Evolutionary conservation across 345 rosid species (phyloP), one percentile per base, ranked within the genome.

Genomic region (Eutrema heterophyllum): DNA sequence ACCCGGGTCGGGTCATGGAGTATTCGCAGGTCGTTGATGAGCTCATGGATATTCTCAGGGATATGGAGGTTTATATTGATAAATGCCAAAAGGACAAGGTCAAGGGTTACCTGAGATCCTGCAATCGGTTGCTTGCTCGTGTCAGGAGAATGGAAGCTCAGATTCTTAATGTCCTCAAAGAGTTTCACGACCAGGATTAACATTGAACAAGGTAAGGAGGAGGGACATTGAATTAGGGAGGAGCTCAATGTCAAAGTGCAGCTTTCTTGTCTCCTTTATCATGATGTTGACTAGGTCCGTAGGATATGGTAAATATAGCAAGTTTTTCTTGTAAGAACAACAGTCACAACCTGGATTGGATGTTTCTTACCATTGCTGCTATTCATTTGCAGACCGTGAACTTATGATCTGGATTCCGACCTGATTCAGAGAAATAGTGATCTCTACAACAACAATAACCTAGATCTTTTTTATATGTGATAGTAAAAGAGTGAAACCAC

Each of bases 81-180:
- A 35, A 64, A 12, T 77, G 80, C 67, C 41, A 77, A 12, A 71
- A 33, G 63, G 72, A 65, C 0, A 77, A 71, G 13, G 72, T 71
- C 0, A 77, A 57, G 67, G 80, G 72, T 39, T 77, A 71, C 72
- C 39, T 77, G 4, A 49, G 50, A 40, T 70, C 76, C n/a, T 77
- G 80, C 62, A 71, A 77, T 27, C 66, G 76, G 4, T 49, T 77
- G 62, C 80, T 77, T 77, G 71, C 76, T 60, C 72, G 80, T 71
- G 76, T 77, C 3, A 77, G 80, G 72, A 71, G 18, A 24, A 71
- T 77, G 80, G 80, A 77, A 26, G 72, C 80, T 50, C 76, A 53
- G 68, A 71, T 77, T 77, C 68, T 77, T n/a, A 49, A 71, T 65
- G 29, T 52, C 4, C 50, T 77, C 7, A 26, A 43, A 64, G 61